Conservation (phyloP, 208 protist species). For the Herpetomonas muscarum region DNA sequence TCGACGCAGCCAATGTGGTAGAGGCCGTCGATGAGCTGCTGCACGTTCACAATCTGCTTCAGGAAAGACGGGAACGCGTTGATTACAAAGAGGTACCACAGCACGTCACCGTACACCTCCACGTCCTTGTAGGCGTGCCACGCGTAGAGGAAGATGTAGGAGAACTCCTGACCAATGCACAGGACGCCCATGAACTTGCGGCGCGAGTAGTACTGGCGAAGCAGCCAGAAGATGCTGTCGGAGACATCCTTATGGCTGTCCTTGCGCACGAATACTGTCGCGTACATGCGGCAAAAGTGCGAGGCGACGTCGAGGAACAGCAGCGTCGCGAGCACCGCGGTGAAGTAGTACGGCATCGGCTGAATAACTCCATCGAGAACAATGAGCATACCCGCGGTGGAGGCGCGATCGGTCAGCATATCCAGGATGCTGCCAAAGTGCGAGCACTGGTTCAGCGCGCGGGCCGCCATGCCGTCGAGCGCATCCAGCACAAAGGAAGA, state of each 20-base stretch:
- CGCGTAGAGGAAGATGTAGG: conserved; percentile 86
- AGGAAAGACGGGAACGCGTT: conserved; percentile 48
- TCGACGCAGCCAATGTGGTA: conserved; percentile 81
- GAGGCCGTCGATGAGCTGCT: conserved; percentile 84
- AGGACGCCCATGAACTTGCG: conserved; percentile 76
- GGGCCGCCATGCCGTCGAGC: conserved; percentile 87
- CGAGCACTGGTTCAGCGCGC: conserved; percentile 83
- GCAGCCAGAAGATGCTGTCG: conserved; percentile 72
- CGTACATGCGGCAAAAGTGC: conserved; percentile 94
- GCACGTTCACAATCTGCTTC: conserved; percentile 90
- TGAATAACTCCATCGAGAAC: conserved; percentile 77
- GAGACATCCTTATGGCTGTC: conserved; percentile 84
- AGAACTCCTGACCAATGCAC: conserved; percentile 92
- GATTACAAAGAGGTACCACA: conserved; percentile 36
- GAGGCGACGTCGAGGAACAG: conserved; percentile 89
- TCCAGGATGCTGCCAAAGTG: conserved; percentile 92
- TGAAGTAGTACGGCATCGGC: conserved; percentile 51
- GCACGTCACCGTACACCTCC: conserved; percentile 6
- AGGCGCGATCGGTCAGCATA: conserved; percentile 92
- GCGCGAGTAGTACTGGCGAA: conserved; percentile 91
- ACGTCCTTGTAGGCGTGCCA: conserved; percentile 42
- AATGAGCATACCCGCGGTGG: conserved; percentile 86
- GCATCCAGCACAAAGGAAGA: conserved; percentile 85
- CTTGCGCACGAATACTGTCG: conserved; percentile 54
- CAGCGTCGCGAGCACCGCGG: conserved; percentile 55